Evolutionary conservation across 2,329 filamentous ascomycete species (phyloP).

Genomic region (Colletotrichum musae): DNA sequence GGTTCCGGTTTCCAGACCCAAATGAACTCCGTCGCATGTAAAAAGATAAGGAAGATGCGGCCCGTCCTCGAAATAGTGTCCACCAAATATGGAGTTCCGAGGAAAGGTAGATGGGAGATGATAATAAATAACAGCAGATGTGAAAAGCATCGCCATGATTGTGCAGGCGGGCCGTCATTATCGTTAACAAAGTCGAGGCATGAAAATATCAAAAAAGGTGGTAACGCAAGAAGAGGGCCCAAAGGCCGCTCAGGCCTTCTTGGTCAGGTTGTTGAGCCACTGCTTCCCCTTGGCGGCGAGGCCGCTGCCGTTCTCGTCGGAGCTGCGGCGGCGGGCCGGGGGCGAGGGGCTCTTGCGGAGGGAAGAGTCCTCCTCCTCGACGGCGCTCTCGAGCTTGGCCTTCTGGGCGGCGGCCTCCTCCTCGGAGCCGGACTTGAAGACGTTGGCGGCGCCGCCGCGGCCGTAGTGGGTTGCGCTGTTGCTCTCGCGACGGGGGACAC

Average conservation of each 20-base stretch:
- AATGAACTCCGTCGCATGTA: slow-evolving; percentile 1
- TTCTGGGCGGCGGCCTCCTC: slow-evolving; percentile 52
- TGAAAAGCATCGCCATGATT: background rate
- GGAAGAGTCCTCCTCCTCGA: slow-evolving; percentile 49
- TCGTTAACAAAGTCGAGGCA: background rate
- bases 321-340: slow-evolving; percentile 31
- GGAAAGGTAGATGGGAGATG: background rate
- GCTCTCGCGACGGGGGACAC: slow-evolving; percentile 69
- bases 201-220: background rate
- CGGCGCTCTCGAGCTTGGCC: slow-evolving; percentile 47
- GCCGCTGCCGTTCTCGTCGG: slow-evolving; percentile 44
- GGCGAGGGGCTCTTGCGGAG: slow-evolving; percentile 41
- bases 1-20: background rate
- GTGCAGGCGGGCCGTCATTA: background rate
- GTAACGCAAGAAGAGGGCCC: background rate
- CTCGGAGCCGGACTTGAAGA: slow-evolving; percentile 66
- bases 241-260: slow-evolving; percentile 55
- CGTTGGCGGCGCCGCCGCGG: slow-evolving; percentile 82
- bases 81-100: background rate
- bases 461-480: slow-evolving; percentile 76
- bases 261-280: slow-evolving; percentile 65
- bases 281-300: slow-evolving; percentile 62
- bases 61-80: too few relatives aligned
- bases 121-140: background rate
- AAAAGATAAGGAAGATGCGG: background rate